Percentiles rank a stretch among this genome's conserved stretches.
Conservation (phyloP, 2,329 filamentous ascomycete species). For the Colletotrichum tofieldiae region DNA sequence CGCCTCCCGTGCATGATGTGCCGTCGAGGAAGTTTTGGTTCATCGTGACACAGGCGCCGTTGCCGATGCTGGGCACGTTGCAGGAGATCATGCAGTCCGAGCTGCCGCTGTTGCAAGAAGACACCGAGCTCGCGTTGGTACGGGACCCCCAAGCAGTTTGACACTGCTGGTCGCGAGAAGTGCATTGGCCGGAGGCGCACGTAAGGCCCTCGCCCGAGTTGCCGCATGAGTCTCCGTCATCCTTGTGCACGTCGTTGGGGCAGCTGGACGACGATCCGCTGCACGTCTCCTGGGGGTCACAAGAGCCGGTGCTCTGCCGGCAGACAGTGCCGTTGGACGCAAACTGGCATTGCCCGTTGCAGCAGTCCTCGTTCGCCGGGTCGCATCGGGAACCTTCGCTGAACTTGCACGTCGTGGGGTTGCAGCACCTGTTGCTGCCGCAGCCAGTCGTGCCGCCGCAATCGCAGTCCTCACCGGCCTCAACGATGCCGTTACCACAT, state of each 20-base stretch:
- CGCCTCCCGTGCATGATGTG: slow-evolving; percentile 86
- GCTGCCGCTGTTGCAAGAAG: slow-evolving; percentile 80
- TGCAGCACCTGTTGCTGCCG: slow-evolving; percentile 84
- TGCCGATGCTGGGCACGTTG: slow-evolving; percentile 76
- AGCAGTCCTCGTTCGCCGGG: slow-evolving; percentile 86
- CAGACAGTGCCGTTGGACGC: slow-evolving; percentile 81
- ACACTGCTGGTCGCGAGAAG: slow-evolving; percentile 91
- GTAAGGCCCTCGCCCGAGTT: slow-evolving; percentile 72
- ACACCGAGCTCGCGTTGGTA: slow-evolving; percentile 82
- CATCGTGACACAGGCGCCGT: slow-evolving; percentile 79
- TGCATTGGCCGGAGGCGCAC: slow-evolving; percentile 96
- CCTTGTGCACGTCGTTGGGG: slow-evolving; percentile 78
- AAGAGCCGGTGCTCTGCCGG: slow-evolving; percentile 82
- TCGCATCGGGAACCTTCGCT: slow-evolving; percentile 83
- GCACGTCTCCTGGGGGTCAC: slow-evolving; percentile 90
- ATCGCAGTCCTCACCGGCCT: slow-evolving; percentile 91
- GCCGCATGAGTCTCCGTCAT: slow-evolving; percentile 83
- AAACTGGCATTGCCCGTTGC: slow-evolving; percentile 77
- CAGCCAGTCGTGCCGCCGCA: slow-evolving; percentile 86
- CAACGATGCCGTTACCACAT: slow-evolving; percentile 98
- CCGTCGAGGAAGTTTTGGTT: slow-evolving; percentile 96
- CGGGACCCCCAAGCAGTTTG: slow-evolving; percentile 84
- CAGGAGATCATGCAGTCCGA: slow-evolving; percentile 81
- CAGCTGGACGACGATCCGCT: slow-evolving; percentile 81
- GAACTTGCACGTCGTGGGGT: slow-evolving; percentile 90